Conservation (phyloP, 768 basidiomycete species). For the Infundibulicybe gibba region DNA sequence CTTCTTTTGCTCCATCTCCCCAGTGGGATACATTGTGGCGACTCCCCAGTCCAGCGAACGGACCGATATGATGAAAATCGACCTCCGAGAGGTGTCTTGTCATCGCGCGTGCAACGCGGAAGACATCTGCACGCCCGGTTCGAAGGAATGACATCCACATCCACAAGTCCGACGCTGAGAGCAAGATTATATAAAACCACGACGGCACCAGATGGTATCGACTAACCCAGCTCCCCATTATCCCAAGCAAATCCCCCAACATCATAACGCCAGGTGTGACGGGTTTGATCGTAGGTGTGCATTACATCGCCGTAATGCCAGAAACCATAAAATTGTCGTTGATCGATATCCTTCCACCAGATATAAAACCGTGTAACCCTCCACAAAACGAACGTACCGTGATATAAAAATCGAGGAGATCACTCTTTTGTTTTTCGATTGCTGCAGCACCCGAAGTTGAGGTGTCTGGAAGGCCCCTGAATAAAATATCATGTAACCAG, state of each 20-base stretch:
- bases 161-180: conserved; percentile 30
- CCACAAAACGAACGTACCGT: conserved; percentile 9
- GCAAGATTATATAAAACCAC: not conserved
- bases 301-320: conserved; percentile 36
- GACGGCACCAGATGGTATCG: not conserved
- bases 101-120: conserved; percentile 29
- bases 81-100: conserved; percentile 33
- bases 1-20: conserved; percentile 38
- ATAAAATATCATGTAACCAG: not conserved
- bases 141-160: conserved; percentile 36
- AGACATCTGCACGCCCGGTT: conserved; percentile 32
- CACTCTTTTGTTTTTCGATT: conserved; percentile 30
- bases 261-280: conserved; percentile 35
- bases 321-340: conserved; percentile 33
- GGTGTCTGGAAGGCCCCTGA: conserved; percentile 27
- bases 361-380: not conserved
- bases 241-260: conserved; percentile 35
- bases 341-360: conserved; percentile 23
- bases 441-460: conserved; percentile 24
- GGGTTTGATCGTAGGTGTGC: conserved; percentile 36
- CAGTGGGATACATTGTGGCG: conserved; percentile 35
- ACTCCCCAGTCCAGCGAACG: conserved; percentile 31
- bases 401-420: conserved; percentile 33
- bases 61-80: conserved; percentile 32
- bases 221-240: conserved; percentile 30